Percentiles rank a stretch among this genome's conserved stretches.
Conservation (phyloP, 2,329 filamentous ascomycete genomes). For the Botrytis sinoallii region DNA sequence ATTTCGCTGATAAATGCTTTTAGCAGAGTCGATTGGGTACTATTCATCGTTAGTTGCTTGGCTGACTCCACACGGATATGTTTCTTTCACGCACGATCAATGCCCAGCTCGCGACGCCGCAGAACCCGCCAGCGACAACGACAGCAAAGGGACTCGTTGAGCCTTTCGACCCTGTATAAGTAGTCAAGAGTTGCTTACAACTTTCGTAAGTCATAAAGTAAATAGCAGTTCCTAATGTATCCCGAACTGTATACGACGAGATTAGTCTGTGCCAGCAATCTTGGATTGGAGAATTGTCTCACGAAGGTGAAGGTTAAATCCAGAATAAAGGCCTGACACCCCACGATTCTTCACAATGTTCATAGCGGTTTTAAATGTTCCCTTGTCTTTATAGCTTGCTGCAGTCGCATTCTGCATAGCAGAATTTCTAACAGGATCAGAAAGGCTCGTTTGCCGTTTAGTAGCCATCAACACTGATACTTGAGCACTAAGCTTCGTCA, state of each 20-base stretch:
- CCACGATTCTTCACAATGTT: conserved; percentile 76
- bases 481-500: conserved; percentile 86
- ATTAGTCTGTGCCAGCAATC: neutral
- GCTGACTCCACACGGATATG: neutral
- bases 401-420: conserved; percentile 39
- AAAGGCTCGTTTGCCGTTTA: conserved; percentile 44
- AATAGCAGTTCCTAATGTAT: conserved; percentile 78
- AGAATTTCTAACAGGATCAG: conserved; percentile 33
- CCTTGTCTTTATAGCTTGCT: conserved; percentile 72
- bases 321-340: conserved; percentile 71
- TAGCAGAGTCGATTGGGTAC: conserved; percentile 72
- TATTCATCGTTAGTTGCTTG: conserved; percentile 11
- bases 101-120: conserved; percentile 81
- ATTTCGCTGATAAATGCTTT: conserved; percentile 82
- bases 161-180: conserved; percentile 65
- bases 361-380: conserved; percentile 70
- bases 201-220: conserved; percentile 92
- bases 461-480: conserved; percentile 74
- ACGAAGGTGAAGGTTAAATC: conserved; percentile 76
- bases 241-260: conserved; percentile 56
- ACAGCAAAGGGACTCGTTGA: conserved; percentile 79
- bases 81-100: conserved; percentile 27
- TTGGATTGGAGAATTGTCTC: conserved; percentile 41
- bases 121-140: conserved; percentile 73
- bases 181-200: conserved; percentile 76